A percentile compares a stretch with the other conserved stretches of the same genome.
Conservation (phyloP, 2,329 filamentous ascomycete genomes). For the Thielaviopsis ethacetica region DNA sequence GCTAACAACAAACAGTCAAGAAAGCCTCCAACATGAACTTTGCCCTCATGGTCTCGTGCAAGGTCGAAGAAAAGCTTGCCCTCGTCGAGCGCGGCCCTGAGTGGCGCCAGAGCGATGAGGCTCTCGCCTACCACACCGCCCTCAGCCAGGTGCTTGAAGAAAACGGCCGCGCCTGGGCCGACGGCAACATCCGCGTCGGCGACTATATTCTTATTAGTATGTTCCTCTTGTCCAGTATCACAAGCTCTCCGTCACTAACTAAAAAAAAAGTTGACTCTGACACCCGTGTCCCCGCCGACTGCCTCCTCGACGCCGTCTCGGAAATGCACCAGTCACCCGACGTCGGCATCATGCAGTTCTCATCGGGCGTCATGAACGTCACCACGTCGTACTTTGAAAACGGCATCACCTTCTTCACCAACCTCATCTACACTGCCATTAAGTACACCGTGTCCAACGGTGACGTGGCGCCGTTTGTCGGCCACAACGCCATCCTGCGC, state of each 20-base stretch:
- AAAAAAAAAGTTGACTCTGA: constrained; percentile 63
- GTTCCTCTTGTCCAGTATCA: not conserved
- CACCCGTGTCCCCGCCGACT: constrained; percentile 62
- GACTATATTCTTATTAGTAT: constrained; percentile 50
- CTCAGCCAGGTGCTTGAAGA: constrained; percentile 51
- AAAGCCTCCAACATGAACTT: constrained; percentile 64
- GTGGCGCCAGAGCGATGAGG: constrained; percentile 56
- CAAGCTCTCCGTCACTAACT: too few relatives aligned
- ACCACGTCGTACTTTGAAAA: constrained; percentile 58
- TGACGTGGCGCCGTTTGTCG: constrained; percentile 63
- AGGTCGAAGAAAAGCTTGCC: constrained; percentile 52
- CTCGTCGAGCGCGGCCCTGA: constrained; percentile 36
- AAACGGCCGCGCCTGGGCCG: constrained; percentile 59
- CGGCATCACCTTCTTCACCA: constrained; percentile 55
- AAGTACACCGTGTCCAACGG: constrained; percentile 62
- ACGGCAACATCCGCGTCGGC: constrained; percentile 71
- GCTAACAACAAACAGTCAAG: constrained; percentile 25
- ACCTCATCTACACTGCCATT: constrained; percentile 62
- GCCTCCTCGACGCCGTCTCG: constrained; percentile 60
- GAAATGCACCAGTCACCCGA: constrained; percentile 70
- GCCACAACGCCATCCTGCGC: constrained; percentile 63
- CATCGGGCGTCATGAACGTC: constrained; percentile 65
- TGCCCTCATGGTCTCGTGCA: constrained; percentile 49
- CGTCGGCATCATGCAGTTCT: constrained; percentile 64
- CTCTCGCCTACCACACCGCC: constrained; percentile 45